Evolutionary conservation across 192 early-diverging fungal species (phyloP), one percentile per base, ranked within the genome.

Genomic region (Lobosporangium transversale): DNA sequence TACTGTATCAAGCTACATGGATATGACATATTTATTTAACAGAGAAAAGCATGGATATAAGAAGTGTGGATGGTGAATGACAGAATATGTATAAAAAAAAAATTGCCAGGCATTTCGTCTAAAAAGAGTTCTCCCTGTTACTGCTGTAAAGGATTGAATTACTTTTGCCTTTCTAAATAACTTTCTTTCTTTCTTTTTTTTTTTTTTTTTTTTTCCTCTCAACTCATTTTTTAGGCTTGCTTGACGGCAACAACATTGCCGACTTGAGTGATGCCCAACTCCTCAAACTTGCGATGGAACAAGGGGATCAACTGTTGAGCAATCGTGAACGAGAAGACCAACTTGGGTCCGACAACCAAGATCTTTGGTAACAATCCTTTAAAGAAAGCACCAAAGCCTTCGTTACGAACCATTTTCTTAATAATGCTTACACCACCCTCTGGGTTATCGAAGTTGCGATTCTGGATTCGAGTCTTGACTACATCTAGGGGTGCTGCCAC

Each of bases 401-500:
- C 97, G 67, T 97, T 85, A 64, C 88, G 91, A 53, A 96, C 80
- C 94, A 99, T 94, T 55, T 91, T 89, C 76, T 79, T 84, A 58
- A 99, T 81, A 70, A 99, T 97, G 51, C 86, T 87, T 74, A 89
- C 81, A 62, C 97, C 97, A 52, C 90, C 88, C 79, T 96, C 93
- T 20, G 94, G 94, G 68, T 90, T 88, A 14, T 94, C 95, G 67
- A 90, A 93, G 62, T 94, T 90, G 54, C 91, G 88, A 53, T 94
- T 92, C 83, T 99, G 97, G 80, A 99, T 99, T 48, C 97, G 93
- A 20, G 97, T 99, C 89, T 99, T 99, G 85, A 99, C 94, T 17
- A 99, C 96, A 80, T 99, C 97, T 66, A 99, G 86, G 52, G 97
- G 97, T 24, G 95, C 94, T 35, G 97, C 94, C 35, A 98, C 91